Base-by-base conservation (phyloP, 2,329 filamentous ascomycete species). In the Fusarium buharicum region DNA sequence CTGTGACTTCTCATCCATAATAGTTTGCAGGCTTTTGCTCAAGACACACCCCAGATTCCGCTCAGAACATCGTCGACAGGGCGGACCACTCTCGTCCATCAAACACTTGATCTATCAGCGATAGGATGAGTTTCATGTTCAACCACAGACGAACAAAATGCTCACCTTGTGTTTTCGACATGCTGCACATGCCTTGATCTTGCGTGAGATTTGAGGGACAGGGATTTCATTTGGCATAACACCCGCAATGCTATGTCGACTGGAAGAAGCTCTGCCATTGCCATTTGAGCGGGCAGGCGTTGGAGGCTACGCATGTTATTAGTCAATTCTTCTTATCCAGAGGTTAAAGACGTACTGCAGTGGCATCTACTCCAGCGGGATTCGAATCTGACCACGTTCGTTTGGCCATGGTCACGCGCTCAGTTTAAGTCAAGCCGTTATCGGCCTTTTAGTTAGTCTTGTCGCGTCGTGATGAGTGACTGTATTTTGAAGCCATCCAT, bases 1-100 rank as follows among this genome's bases (percentile, higher is more conserved):
- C 75, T 76, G 75, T 30, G 74, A 73, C 53, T 76, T 75, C 59
- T 79, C 77, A 59, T 77, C 76, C 30, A 79, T 78, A 18, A 79
- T 73, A 2, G 74, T 78, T 58, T 79, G 77, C 3, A 79, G 66
- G 40, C 75, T 78, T 68, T 78, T 78, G 40, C 76, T 77, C 44
- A 79, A 54, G 2, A 78, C 75, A 43, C 77, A 79, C 1, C 72
- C 71, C 24, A 79, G 57, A 34, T 74, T 74, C 13, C 74, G 61
- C 53, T 78, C 75, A 16, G 70, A 58, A 40, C 77, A 79, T 50
- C 77, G 68, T 5, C 72, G 70, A 57, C 77, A 79, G 4, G 76
- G 76, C 3, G 77, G 76, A 1, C 75, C 75, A 22, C 67, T 72
- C 31, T 76, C 74, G 41, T 78, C 76, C 76, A 79, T 79, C 39